These are phyloP conservation scores for Canavalia gladiata DNA, from an alignment of 306 rosid genomes.

Conservation along the genomic window DNA sequence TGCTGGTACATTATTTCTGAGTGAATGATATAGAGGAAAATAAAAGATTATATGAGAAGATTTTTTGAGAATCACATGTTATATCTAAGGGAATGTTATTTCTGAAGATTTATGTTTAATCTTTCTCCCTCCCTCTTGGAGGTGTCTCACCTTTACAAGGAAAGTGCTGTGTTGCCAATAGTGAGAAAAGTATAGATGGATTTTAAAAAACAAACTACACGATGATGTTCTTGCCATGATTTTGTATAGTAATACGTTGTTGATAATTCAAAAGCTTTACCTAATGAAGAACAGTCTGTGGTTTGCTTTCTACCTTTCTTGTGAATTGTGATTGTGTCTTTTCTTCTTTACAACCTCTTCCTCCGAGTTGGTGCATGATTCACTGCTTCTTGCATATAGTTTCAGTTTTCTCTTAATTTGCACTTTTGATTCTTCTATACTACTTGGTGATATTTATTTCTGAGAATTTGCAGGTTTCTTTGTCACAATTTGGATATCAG, in stretches of 20 bases:
- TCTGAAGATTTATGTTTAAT: neutral
- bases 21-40: neutral
- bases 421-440: conserved; percentile 14
- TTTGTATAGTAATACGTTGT: conserved; percentile 24
- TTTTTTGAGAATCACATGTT: conserved; percentile 11
- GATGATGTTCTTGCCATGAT: neutral
- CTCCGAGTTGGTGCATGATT: neutral
- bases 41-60: conserved; percentile 7
- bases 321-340: conserved; percentile 25
- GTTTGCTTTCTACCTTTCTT: conserved; percentile 1
- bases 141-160: conserved; percentile 13
- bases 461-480: conserved; percentile 78
- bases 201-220: conserved; percentile 9
- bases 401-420: conserved; percentile 34
- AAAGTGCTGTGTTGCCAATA: conserved; percentile 14
- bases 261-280: conserved; percentile 4
- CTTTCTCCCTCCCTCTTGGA: neutral
- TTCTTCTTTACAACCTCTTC: conserved; percentile 8
- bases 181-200: conserved; percentile 9
- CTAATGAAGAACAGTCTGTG: conserved; percentile 13
- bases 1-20: neutral
- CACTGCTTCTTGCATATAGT: conserved; percentile 35
- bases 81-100: too few species aligned
- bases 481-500: conserved; percentile 82
- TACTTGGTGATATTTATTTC: conserved; percentile 35